Conservation (phyloP, 106 monocot species). For the Agapanthus africanus region DNA sequence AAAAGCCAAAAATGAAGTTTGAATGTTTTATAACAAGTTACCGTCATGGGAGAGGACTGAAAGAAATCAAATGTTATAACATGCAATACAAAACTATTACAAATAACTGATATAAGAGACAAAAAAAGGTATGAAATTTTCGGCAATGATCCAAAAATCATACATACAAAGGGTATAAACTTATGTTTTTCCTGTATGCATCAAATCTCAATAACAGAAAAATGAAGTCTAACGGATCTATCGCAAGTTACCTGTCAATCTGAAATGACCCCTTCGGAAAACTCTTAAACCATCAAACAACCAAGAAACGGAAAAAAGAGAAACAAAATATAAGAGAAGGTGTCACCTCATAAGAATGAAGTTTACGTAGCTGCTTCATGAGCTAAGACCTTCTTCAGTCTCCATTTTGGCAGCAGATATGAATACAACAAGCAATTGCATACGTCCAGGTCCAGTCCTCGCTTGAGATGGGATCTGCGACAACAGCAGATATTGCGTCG, state of each 20-base stretch:
- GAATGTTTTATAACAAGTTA: no score
- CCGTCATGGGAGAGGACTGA: background rate
- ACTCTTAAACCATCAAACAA: background rate
- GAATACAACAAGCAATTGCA: slow-evolving; percentile 8
- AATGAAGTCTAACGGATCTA: background rate
- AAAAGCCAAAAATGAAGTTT: no score
- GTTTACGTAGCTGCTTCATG: slow-evolving; percentile 3
- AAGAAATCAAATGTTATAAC: background rate
- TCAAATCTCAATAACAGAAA: background rate
- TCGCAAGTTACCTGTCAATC: background rate
- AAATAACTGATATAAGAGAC: background rate
- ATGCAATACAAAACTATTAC: background rate
- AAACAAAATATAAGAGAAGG: background rate
- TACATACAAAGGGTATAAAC: background rate
- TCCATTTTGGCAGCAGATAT: slow-evolving; percentile 2
- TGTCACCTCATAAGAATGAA: background rate
- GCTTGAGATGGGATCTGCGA: slow-evolving; percentile 11
- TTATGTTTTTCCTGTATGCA: background rate
- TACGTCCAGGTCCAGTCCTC: slow-evolving; percentile 8
- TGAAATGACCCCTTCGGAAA: background rate
- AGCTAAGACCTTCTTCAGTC: slow-evolving; percentile 2
- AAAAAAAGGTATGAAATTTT: background rate
- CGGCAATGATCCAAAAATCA: background rate
- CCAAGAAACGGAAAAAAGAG: background rate
- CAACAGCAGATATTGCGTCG: slow-evolving; percentile 6